These are phyloP conservation scores for Fusarium sp. DNA, from an alignment of 2,329 filamentous ascomycete genomes.

Conservation along the genomic window DNA sequence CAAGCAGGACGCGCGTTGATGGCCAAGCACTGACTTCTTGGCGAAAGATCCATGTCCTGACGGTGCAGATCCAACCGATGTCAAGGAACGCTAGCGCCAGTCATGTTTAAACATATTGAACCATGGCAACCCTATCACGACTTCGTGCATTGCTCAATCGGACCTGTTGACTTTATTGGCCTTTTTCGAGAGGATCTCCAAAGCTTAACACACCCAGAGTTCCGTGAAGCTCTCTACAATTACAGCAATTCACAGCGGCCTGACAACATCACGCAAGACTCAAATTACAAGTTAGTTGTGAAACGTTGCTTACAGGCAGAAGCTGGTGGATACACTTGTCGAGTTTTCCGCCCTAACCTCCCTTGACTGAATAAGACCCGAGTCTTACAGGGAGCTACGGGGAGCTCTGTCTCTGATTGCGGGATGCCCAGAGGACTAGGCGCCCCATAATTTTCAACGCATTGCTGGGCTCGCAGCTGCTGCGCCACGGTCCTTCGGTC, in stretches of 20 bases:
- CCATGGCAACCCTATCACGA: conserved; percentile 42
- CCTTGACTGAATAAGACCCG: conserved; percentile 25
- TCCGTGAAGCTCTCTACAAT: not conserved
- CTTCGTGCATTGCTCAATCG: conserved; percentile 25
- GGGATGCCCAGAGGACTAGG: conserved; percentile 38
- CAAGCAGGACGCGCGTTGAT: conserved; percentile 46
- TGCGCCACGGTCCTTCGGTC: conserved; percentile 44
- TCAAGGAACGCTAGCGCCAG: conserved; percentile 39
- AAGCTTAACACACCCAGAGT: not conserved
- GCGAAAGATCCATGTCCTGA: conserved; percentile 42
- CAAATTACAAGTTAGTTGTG: conserved; percentile 7
- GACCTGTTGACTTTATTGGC: conserved; percentile 10
- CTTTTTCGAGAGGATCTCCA: not conserved
- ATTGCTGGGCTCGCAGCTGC: conserved; percentile 39
- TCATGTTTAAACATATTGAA: conserved; percentile 42
- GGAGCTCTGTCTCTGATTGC: conserved; percentile 35
- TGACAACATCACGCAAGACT: not conserved
- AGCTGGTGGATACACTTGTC: conserved; percentile 32
- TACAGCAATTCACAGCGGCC: not conserved
- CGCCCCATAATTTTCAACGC: conserved; percentile 42
- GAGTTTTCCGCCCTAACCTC: conserved; percentile 36
- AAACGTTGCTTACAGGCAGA: conserved; percentile 28
- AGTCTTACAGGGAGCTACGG: conserved; percentile 39
- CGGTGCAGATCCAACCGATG: conserved; percentile 44
- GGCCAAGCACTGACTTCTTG: conserved; percentile 44